Base-by-base conservation (phyloP, 805 yeast species). In the Tetrapisispora pingtungensis region DNA sequence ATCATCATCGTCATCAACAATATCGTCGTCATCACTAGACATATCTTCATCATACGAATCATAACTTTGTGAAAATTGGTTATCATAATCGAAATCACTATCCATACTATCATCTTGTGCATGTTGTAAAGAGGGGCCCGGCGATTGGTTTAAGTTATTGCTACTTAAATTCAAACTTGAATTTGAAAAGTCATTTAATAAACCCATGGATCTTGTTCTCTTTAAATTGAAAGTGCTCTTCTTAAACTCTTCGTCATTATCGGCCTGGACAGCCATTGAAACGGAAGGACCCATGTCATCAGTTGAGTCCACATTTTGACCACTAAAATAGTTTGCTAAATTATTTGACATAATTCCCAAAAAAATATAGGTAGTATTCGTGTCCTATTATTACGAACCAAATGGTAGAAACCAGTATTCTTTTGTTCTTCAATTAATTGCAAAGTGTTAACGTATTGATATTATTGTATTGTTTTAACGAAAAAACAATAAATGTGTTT, bases 141-240 rank as follows among this genome's bases (percentile, higher is more conserved):
- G 39, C 14, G 20, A n/a, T 14, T 26, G 14, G 15, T 20, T 8
- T 22, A 22, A 22, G 8, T 22, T 22, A 22, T 22, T 22, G 26
- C 7, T 6, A 33, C 15, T 8, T 4, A 14, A 28, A 32, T 8
- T 32, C 10, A 14, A 14, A 35, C 12, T 20, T 22, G 37, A 7
- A 22, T 14, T 35, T 22, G 27, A 19, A 22, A 30, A 81, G 49
- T 80, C 85, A 56, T 83, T 94, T 52, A 86, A 67, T 13, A 84
- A 62, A 1, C 96, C 95, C 72, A 86, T 69, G 7, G 93, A 82
- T 55, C 93, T 73, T 30, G 95, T 86, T 58, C 95, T 68, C 55
- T 85, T 86, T 55, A 86, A 67, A 54, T 78, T 79, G 61, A 82
- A 86, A 3, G 90, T 74, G 6, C 85, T 74, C 46, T 73, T 75